Conservation (phyloP, 2,329 filamentous ascomycete genomes). For the Penicillium sumatraense region DNA sequence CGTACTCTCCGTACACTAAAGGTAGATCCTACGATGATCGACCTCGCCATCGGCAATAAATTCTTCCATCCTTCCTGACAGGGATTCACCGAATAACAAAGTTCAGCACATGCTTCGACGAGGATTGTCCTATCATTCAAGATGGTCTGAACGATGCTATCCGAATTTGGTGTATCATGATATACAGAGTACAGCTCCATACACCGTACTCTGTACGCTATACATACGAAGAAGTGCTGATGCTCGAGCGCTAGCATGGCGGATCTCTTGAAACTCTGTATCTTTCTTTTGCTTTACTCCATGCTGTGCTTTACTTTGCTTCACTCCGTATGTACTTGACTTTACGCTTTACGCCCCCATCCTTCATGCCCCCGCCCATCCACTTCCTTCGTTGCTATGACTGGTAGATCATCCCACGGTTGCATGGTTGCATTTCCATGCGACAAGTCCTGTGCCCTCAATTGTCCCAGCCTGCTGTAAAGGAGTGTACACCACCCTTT, state of each 20-base stretch:
- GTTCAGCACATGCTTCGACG: slow-evolving; percentile 2
- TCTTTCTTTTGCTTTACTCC: background rate
- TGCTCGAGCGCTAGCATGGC: background rate
- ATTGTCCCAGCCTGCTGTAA: background rate
- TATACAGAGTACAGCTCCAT: background rate
- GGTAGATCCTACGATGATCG: slow-evolving; percentile 5
- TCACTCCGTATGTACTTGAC: background rate
- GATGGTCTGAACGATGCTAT: background rate
- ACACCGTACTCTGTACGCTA: no score
- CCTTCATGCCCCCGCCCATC: background rate
- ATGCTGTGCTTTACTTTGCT: background rate
- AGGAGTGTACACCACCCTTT: background rate
- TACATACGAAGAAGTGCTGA: background rate
- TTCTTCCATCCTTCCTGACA: background rate
- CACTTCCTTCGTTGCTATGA: background rate
- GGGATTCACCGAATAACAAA: background rate
- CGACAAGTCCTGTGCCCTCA: background rate
- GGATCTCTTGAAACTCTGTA: background rate
- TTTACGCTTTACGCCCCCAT: background rate
- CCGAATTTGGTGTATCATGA: background rate
- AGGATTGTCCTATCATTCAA: background rate
- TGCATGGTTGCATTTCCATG: slow-evolving; percentile 26
- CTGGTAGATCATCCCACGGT: slow-evolving; percentile 27
- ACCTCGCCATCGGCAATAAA: slow-evolving; percentile 3
- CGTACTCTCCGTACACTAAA: no score